Evolutionary conservation across 1,139 yeast genomes (phyloP).

Genomic region (Taiozyma sp.): DNA sequence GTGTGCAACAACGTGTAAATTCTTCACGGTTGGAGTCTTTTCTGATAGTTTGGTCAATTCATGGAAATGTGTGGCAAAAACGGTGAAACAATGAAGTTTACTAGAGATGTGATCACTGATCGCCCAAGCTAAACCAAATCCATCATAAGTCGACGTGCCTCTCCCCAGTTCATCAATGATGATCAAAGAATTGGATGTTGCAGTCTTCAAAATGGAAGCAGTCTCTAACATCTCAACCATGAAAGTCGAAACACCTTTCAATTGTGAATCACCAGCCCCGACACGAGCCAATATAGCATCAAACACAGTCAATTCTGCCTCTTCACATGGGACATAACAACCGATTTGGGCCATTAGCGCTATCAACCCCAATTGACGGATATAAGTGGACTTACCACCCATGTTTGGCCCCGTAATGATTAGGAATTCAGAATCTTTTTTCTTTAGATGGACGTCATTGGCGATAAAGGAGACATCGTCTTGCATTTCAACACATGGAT

Average conservation of each 20-base stretch:
- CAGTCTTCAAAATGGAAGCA: slow-evolving; percentile 83
- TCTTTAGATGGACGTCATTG: slow-evolving; percentile 64
- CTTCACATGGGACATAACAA: slow-evolving; percentile 76
- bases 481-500: slow-evolving; percentile 91
- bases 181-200: slow-evolving; percentile 78
- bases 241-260: slow-evolving; percentile 93
- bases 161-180: slow-evolving; percentile 95
- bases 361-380: slow-evolving; percentile 87
- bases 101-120: slow-evolving; percentile 81
- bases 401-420: slow-evolving; percentile 96
- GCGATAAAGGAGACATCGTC: slow-evolving; percentile 85
- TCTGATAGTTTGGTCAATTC: slow-evolving; percentile 81
- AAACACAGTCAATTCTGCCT: slow-evolving; percentile 74
- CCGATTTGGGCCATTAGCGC: slow-evolving; percentile 91
- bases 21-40: slow-evolving; percentile 57
- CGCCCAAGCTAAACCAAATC: slow-evolving; percentile 97
- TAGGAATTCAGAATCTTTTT: slow-evolving; percentile 56
- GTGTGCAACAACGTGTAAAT: slow-evolving; percentile 93
- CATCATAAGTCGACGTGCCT: slow-evolving; percentile 96
- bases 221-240: slow-evolving; percentile 99
- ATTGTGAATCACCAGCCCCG: slow-evolving; percentile 98
- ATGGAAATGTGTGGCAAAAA: slow-evolving; percentile 97
- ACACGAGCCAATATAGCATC: slow-evolving; percentile 94
- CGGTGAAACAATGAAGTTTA: slow-evolving; percentile 67
- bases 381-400: slow-evolving; percentile 98